Base-by-base conservation (phyloP, 2,329 filamentous ascomycete species). In the Exophiala bonariae region DNA sequence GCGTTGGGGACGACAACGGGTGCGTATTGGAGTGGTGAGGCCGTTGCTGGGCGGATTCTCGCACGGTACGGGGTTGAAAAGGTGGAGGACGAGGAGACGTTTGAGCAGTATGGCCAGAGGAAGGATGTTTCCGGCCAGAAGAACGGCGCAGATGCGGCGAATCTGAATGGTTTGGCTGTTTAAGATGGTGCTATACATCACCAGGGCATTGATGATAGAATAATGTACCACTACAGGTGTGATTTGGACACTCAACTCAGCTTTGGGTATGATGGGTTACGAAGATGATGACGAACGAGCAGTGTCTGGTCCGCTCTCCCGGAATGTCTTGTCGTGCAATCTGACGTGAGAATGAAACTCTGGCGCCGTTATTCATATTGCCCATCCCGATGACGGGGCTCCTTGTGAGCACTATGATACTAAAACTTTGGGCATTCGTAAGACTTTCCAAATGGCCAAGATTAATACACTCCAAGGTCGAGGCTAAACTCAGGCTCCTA, bases 11-110 rank as follows among this genome's bases (percentile, higher is more conserved):
- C 91, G 3, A 87, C 85, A 10, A 95, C 89, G 1, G 92, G 92
- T 1, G 92, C 92, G 9, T 96, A 89, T 66, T 95, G 89, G 89
- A 89, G 87, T 64, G 91, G 91, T 1, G 89, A 95, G 71, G 79
- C 78, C 16, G 87, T 90, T 26, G 90, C 79, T 1, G 78, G 74
- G 64, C 79, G 83, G 61, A 58, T 74, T 18, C 53, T 49, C 32
- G 28, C 23, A 6, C 35, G 32, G 20, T 55, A 57, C 40, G 55
- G 45, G 14, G 19, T 58, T 7, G 34, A 34, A 2, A 43, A 52
- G 18, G 14, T 17, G 11, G 41, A 34, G 11, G 44, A 47, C n/a
- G 40, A 10, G 42, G 20, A 31, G 19, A 17, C 14, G 17, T 14
- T 35, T 33, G n/a, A 17, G 23, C 13, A 16, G 23, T 3, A 13